Base-by-base conservation (phyloP, 2,329 filamentous ascomycete genomes). In the Paraconiothyrium sp. region DNA sequence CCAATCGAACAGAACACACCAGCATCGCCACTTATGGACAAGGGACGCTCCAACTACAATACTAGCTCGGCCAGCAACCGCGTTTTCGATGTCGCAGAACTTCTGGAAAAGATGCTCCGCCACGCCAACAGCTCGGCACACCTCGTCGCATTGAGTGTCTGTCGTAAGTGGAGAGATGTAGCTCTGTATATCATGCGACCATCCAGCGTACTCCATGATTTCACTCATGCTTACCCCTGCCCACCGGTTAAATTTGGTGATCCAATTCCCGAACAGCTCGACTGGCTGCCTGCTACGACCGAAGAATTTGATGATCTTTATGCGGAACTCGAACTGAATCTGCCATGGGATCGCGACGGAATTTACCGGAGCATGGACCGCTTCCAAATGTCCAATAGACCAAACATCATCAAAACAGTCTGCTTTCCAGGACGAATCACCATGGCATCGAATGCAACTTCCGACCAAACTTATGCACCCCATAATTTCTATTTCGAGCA, bases 91-190 rank as follows among this genome's bases (percentile, higher is more conserved):
- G 44, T n/a, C 39, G 24, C 51, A 55, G 51, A 55, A 55, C 37
- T 55, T 3, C 35, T 55, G 11, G 51, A 43, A 44, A 30, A 9
- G 39, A 55, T 44, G 44, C 51, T 55, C 39, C 35, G 51, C 51
- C 39, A 55, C 35, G 39, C 34, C 35, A 27, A 44, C 24, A 43
- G 35, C 34, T n/a, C 39, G 16, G 39, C 13, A 24, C 51, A 43
- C 34, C 51, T 55, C 20, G 32, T 30, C 35, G 51, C 51, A 16
- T 44, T 55, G 51, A n/a, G 51, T 55, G 51, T 55, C 34, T 55
- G 5, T n/a, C 34, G 16, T 41, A 24, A 43, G 37, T 55, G 51
- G 51, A 55, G 24, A 43, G 51, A 55, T 27, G 39, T 55, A 43
- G 51, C 51, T 13, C 11, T 55, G 11, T 27, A n/a, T 11, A 55